Percentiles rank a stretch among this genome's conserved stretches.
Conservation (phyloP, 805 yeast genomes). For the Barnettozyma botsteinii region DNA sequence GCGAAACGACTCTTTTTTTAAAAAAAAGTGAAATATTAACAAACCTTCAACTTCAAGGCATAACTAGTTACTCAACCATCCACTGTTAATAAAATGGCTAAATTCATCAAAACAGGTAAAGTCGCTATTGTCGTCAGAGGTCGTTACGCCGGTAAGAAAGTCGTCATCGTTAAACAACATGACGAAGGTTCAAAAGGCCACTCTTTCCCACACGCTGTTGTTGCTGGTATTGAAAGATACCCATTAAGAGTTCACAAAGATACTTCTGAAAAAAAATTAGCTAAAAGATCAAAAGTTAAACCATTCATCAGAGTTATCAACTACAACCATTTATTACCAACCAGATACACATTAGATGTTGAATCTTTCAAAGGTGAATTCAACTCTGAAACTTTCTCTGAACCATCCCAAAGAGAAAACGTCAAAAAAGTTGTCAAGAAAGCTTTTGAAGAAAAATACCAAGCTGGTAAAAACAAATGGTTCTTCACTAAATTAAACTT, state of each 20-base stretch:
- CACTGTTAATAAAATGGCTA: conserved; percentile 63
- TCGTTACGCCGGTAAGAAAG: conserved; percentile 99
- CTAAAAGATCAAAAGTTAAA: conserved; percentile 97
- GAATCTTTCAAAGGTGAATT: conserved; percentile 90
- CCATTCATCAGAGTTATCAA: conserved; percentile 98
- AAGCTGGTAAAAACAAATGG: conserved; percentile 99
- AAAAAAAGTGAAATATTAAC: conserved; percentile 24
- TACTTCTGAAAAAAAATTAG: conserved; percentile 93
- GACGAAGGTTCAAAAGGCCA: conserved; percentile 98
- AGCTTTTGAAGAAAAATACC: conserved; percentile 99
- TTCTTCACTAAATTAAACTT: conserved; percentile 97
- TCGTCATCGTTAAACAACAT: conserved; percentile 95
- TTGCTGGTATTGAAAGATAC: conserved; percentile 98
- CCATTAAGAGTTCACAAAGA: conserved; percentile 95
- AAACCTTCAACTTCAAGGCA: conserved; percentile 3
- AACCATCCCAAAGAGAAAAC: conserved; percentile 97
- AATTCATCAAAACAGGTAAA: conserved; percentile 95
- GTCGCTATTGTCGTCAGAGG: conserved; percentile 99
- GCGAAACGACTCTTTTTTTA: conserved; percentile 18
- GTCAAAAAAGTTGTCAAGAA: conserved; percentile 98
- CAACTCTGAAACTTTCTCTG: conserved; percentile 88
- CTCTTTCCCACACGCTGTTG: conserved; percentile 99
- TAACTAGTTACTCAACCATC: conserved; percentile 8
- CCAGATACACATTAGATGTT: conserved; percentile 97
- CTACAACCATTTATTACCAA: conserved; percentile 99